A percentile compares a stretch with the other conserved stretches of the same genome.
Evolutionary conservation across 257 asterid species (phyloP).

Genomic region (Lantana camara): DNA sequence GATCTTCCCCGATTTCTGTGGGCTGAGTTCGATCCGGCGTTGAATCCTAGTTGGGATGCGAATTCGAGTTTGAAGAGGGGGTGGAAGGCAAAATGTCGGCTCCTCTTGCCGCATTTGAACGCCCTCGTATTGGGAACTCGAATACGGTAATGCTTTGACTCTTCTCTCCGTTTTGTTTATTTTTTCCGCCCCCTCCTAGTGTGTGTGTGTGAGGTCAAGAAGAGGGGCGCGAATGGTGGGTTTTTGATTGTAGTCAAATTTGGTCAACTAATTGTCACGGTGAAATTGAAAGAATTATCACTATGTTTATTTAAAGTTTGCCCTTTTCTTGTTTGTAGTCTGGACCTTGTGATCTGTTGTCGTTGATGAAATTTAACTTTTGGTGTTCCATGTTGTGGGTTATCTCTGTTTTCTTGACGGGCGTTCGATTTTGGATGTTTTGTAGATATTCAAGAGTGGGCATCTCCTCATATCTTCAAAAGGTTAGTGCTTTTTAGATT

Average conservation of each 20-base stretch:
- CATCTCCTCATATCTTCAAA: conserved; percentile 93
- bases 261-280: conserved; percentile 41
- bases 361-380: conserved; percentile 13
- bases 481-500: conserved; percentile 58
- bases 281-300: neutral
- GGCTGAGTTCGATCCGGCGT: conserved; percentile 41
- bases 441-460: conserved; percentile 99
- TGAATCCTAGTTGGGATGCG: conserved; percentile 40
- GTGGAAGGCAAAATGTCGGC: conserved; percentile 62
- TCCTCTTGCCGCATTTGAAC: conserved; percentile 77
- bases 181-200: neutral
- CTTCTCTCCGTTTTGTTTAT: neutral
- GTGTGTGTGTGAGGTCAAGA: neutral
- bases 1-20: conserved; percentile 33
- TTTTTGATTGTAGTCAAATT: conserved; percentile 28
- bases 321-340: conserved; percentile 2
- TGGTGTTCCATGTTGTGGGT: conserved; percentile 16
- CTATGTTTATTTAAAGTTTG: conserved; percentile 7
- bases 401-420: conserved; percentile 30
- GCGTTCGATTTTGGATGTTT: conserved; percentile 24
- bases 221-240: conserved; percentile 20
- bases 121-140: conserved; percentile 85
- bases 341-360: conserved; percentile 11
- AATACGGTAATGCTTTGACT: conserved; percentile 64
- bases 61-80: conserved; percentile 28